Evolutionary conservation across 73 alveolate genomes (phyloP).

Genomic region (Tetrahymena malaccensis): DNA sequence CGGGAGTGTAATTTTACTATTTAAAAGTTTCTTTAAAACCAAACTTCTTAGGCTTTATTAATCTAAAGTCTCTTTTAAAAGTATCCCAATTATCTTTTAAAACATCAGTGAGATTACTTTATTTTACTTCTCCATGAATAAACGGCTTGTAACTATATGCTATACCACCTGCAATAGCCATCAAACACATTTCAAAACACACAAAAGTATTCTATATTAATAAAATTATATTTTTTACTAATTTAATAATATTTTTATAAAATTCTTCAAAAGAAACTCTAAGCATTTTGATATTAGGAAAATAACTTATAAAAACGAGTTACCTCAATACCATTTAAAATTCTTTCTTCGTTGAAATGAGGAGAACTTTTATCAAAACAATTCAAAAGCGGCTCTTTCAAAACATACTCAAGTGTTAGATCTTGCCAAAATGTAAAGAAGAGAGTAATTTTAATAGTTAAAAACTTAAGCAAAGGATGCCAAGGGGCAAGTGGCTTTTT

Average conservation of each 20-base stretch:
- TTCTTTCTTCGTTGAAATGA: not conserved
- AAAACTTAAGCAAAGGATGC: conserved; percentile 30
- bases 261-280: no score
- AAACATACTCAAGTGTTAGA: not conserved
- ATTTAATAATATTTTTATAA: no score
- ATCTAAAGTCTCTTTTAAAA: conserved; percentile 27
- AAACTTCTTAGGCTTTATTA: conserved; percentile 36
- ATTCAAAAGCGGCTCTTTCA: conserved; percentile 17
- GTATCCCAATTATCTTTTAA: conserved; percentile 35
- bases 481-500: conserved; percentile 29
- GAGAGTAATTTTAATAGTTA: conserved; percentile 27
- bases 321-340: conserved; percentile 26
- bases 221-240: no score
- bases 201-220: conserved; percentile 27
- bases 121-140: not conserved
- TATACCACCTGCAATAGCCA: conserved; percentile 26
- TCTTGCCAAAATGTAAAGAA: conserved; percentile 37
- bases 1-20: not conserved
- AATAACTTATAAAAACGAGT: no score
- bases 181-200: conserved; percentile 27
- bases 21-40: conserved; percentile 4
- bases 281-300: no score
- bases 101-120: conserved; percentile 8
- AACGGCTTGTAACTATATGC: conserved; percentile 24
- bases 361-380: conserved; percentile 8